These are phyloP conservation scores for Geoglossum cookeanum DNA, from an alignment of 2,329 filamentous ascomycete species.

Conservation along the genomic window DNA sequence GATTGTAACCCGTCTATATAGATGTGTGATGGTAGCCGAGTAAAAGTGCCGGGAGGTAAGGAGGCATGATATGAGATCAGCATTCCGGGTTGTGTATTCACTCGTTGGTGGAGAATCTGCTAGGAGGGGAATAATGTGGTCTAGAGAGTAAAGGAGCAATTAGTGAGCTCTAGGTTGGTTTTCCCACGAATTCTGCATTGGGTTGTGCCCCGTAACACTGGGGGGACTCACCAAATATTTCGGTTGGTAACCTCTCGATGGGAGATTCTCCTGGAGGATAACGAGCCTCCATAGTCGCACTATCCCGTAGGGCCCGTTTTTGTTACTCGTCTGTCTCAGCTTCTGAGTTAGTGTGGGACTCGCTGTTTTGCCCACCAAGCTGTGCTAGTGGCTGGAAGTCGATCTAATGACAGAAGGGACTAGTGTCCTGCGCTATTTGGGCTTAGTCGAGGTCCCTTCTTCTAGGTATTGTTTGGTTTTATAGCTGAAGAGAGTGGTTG, in stretches of 20 bases:
- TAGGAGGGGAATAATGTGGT: constrained; percentile 54
- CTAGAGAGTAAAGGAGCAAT: constrained; percentile 21
- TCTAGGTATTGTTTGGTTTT: no score
- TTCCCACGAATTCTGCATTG: background rate
- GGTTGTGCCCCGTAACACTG: constrained; percentile 5
- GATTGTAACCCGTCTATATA: constrained; percentile 65
- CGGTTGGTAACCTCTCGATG: constrained; percentile 48
- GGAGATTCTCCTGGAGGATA: background rate
- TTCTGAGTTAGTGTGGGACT: no score
- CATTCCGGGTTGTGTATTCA: constrained; percentile 55
- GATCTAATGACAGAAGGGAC: no score
- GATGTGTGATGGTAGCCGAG: constrained; percentile 49
- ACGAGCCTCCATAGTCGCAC: background rate
- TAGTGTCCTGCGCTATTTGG: no score
- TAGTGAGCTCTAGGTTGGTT: background rate
- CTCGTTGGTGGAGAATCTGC: constrained; percentile 56
- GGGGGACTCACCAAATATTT: constrained; percentile 45
- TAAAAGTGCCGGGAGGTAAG: constrained; percentile 57
- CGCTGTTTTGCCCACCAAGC: no score
- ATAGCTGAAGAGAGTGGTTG: no score
- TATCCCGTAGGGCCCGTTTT: background rate
- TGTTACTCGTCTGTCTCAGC: no score
- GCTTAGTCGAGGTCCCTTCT: no score
- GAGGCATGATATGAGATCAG: constrained; percentile 57
- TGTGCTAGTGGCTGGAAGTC: no score